A percentile compares a stretch with the other conserved stretches of the same genome.
These are phyloP conservation scores for Stagonosporopsis tanaceti DNA, from an alignment of 2,329 filamentous ascomycete species.

Conservation along the genomic window DNA sequence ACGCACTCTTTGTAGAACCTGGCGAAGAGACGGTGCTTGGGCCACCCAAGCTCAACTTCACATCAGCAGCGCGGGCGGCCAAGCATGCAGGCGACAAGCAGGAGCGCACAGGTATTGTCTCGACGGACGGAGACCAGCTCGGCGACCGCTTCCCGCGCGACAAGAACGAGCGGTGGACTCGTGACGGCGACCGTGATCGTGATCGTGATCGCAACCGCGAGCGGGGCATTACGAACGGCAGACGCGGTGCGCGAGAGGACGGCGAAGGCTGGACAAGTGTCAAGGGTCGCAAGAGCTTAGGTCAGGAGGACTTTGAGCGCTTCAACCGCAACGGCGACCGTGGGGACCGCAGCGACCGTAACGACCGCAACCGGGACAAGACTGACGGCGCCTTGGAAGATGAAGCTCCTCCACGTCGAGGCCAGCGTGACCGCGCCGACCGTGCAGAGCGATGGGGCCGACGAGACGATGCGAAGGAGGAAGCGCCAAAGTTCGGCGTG, in stretches of 20 bases:
- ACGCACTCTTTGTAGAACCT: constrained; percentile 59
- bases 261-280: constrained; percentile 78
- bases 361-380: constrained; percentile 61
- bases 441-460: constrained; percentile 67
- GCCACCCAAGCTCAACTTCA: constrained; percentile 82
- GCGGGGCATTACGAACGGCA: constrained; percentile 50
- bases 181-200: constrained; percentile 54
- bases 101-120: constrained; percentile 42
- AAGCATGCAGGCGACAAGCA: constrained; percentile 53
- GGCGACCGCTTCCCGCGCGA: constrained; percentile 44
- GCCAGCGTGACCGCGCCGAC: constrained; percentile 72
- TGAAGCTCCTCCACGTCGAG: constrained; percentile 64
- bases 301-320: constrained; percentile 74
- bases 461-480: constrained; percentile 63
- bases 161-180: constrained; percentile 52
- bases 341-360: constrained; percentile 32
- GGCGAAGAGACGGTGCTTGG: constrained; percentile 84
- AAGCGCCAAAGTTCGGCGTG: constrained; percentile 54
- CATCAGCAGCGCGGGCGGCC: constrained; percentile 71
- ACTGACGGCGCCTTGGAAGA: constrained; percentile 47
- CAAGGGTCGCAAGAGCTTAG: constrained; percentile 77
- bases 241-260: constrained; percentile 58
- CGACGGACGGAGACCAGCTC: constrained; percentile 51
- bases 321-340: constrained; percentile 63
- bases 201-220: constrained; percentile 50